Evolutionary conservation across 495 filamentous ascomycete species (phyloP).

Genomic region (Pseudevernia furfuracea): DNA sequence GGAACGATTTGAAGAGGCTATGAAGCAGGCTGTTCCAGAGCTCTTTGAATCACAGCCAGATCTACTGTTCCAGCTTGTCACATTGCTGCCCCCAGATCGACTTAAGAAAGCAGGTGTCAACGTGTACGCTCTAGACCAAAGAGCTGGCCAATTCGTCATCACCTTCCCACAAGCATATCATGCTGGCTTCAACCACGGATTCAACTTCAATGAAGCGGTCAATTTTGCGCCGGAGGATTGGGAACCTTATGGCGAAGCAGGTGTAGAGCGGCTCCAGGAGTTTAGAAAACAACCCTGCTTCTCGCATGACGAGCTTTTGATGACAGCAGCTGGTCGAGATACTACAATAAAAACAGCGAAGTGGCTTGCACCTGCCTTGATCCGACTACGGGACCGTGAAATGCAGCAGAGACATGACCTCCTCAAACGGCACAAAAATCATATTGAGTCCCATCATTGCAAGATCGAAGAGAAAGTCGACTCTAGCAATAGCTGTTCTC

Average conservation of each 20-base stretch:
- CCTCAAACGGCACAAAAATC: conserved; percentile 52
- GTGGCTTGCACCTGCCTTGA: conserved; percentile 84
- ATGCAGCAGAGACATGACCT: conserved; percentile 59
- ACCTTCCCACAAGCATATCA: conserved; percentile 92
- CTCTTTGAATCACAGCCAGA: conserved; percentile 96
- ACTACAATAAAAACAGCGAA: conserved; percentile 87
- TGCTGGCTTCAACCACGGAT: conserved; percentile 89
- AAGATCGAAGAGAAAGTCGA: conserved; percentile 33
- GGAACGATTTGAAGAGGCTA: conserved; percentile 88
- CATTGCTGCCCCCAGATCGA: conserved; percentile 85
- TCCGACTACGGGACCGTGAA: conserved; percentile 68
- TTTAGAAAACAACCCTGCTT: conserved; percentile 93
- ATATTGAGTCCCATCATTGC: conserved; percentile 40
- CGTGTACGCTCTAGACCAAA: conserved; percentile 87
- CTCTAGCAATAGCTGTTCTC: conserved; percentile 33
- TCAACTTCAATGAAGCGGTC: conserved; percentile 99
- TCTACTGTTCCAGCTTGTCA: conserved; percentile 93
- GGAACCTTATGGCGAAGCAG: conserved; percentile 85
- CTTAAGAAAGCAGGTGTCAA: conserved; percentile 90
- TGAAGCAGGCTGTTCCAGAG: conserved; percentile 91
- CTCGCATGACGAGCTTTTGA: conserved; percentile 92
- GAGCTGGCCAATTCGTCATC: conserved; percentile 92
- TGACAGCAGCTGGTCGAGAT: conserved; percentile 74
- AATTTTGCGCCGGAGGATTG: conserved; percentile 97
- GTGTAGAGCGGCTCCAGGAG: conserved; percentile 75